Base-by-base conservation (phyloP, 768 basidiomycete species). In the Leccinum subgranulosum region DNA sequence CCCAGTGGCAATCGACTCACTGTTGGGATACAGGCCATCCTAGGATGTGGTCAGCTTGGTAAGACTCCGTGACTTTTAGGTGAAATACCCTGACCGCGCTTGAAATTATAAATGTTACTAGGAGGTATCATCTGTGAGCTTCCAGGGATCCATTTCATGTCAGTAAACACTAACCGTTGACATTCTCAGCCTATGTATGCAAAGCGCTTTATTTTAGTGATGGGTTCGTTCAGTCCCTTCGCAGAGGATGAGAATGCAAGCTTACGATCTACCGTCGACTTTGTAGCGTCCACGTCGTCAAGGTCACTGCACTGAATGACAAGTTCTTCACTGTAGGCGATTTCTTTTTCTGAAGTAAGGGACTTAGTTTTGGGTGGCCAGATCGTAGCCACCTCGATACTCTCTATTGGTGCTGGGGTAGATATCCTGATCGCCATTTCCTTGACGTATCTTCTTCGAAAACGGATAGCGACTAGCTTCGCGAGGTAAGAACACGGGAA, bases 361-460 rank as follows among this genome's bases (percentile, higher is more conserved):
- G 8, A 1, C 56, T 55, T 21, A 55, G 1, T 5, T 33, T 31
- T 7, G 6, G n/a, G 41, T 19, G 51, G 27, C 27, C 29, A 62
- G 62, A n/a, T 0, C 17, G 1, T 49, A 6, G 25, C 12, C 25
- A 47, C 51, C 11, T 23, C 53, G 4, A 15, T 3, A n/a, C 21
- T 59, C 17, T n/a, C 48, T 11, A 17, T 53, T 15, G 48, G 48
- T 12, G 60, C 56, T 2, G 64, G 4, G 3, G 45, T 45, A 15
- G 64, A 66, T 21, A 3, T 57, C n/a, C 2, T 57, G 31, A 47
- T 57, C 2, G 49, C 59, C 3, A 17, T 57, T 11, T 53, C n/a
- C 41, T 11, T 65, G 25, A 55, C 43, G 0, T 49, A n/a, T n/a
- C 41, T 65, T 36, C 55, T 65, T n/a, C 53, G 51, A 25, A 21